Percentiles rank a stretch among this genome's conserved stretches.
phyloP scores from a whole-genome alignment of 495 filamentous ascomycete genomes.

The Podospora fimiseda region DNA sequence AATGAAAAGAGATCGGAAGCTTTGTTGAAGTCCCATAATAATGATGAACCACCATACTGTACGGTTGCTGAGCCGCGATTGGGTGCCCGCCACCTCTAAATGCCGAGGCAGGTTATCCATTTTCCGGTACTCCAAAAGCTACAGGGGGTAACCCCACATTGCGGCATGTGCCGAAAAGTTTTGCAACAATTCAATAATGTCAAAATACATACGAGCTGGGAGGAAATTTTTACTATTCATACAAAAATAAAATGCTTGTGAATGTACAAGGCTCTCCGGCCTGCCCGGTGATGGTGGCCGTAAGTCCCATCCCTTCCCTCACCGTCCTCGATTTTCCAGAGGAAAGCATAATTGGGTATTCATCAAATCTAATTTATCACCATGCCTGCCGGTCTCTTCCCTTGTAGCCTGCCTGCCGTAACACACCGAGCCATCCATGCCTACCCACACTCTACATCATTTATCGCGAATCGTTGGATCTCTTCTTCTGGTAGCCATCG shows the following conservation, averaged over 20 bases:
- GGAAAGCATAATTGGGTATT: not conserved
- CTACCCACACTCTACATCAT: not conserved
- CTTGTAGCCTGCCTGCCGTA: not conserved
- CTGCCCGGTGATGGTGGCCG: not conserved
- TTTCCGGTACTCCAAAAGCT: not conserved
- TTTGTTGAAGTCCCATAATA: no score
- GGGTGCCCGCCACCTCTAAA: slow-evolving; percentile 4
- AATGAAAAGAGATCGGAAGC: no score
- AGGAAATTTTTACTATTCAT: not conserved
- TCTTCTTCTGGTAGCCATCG: slow-evolving; percentile 5
- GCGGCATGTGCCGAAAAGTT: not conserved
- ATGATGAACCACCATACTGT: no score
- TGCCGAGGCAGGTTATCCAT: slow-evolving; percentile 5
- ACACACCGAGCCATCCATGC: not conserved
- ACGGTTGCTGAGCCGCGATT: no score
- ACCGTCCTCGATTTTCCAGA: not conserved
- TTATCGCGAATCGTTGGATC: not conserved
- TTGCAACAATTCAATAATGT: no score
- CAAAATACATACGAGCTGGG: no score
- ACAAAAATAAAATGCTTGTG: not conserved
- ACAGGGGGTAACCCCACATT: not conserved
- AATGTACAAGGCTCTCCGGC: not conserved
- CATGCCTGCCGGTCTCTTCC: not conserved
- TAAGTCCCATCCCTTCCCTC: not conserved
- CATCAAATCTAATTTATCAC: not conserved